A percentile compares a stretch with the other conserved stretches of the same genome.
Conservation (phyloP, 2,329 filamentous ascomycete species). For the Fusarium brachygibbosum region DNA sequence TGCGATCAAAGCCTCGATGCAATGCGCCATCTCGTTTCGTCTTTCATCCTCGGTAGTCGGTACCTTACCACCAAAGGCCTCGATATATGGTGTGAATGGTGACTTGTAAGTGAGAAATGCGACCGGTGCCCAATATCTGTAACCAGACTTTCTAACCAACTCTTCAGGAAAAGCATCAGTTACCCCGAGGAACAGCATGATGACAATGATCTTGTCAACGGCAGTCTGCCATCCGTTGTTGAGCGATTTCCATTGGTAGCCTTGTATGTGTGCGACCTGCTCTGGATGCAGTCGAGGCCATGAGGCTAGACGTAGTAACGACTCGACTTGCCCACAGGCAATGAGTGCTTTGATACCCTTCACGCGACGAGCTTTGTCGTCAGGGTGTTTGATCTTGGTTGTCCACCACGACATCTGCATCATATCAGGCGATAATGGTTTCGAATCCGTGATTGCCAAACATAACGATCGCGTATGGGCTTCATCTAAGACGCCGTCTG, state of each 20-base stretch:
- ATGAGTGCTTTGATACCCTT: constrained; percentile 15
- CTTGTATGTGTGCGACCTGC: accelerated
- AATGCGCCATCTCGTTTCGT: not conserved
- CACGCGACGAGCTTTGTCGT: not conserved
- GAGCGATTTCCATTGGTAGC: not conserved
- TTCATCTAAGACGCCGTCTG: not conserved
- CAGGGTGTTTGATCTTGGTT: accelerated
- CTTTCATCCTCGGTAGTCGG: accelerated
- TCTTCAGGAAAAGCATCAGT: not conserved
- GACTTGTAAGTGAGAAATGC: not conserved
- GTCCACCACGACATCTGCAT: constrained; percentile 21
- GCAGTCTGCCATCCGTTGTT: constrained; percentile 1
- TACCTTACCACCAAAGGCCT: accelerated
- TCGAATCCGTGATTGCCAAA: accelerated
- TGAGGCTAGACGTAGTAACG: not conserved
- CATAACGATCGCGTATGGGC: not conserved
- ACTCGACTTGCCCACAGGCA: not conserved
- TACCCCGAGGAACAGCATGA: not conserved
- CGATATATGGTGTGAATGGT: not conserved
- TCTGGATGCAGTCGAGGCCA: not conserved
- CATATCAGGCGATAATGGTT: not conserved
- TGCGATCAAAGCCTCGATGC: not conserved
- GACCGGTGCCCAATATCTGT: not conserved
- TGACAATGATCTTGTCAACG: not conserved
- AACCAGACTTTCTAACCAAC: accelerated